These are phyloP conservation scores for Chaetomiaceae sp. DNA, from an alignment of 2,329 filamentous ascomycete genomes.

Conservation along the genomic window DNA sequence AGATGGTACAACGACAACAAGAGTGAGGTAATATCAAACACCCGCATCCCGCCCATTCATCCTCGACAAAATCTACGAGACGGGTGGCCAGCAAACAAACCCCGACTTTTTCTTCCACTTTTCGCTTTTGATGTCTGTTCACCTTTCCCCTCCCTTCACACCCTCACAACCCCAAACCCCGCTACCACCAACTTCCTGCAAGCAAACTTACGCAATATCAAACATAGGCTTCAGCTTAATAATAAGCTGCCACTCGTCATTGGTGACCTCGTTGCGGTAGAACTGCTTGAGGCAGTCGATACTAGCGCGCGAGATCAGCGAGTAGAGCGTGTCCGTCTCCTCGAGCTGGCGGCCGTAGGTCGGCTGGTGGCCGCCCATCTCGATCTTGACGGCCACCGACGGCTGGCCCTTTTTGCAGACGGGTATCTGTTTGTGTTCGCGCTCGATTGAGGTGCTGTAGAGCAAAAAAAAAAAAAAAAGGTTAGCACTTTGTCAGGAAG, in stretches of 20 bases:
- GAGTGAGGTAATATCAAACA: conserved; percentile 1
- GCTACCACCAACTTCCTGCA: background rate
- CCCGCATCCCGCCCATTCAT: background rate
- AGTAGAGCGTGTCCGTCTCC: conserved; percentile 85
- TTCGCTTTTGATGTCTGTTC: background rate
- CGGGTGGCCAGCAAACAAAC: background rate
- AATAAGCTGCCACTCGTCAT: conserved; percentile 92
- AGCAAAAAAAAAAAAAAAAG: background rate
- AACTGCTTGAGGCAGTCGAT: conserved; percentile 97
- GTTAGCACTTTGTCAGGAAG: conserved; percentile 27
- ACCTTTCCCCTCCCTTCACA: background rate
- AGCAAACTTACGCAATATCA: conserved; percentile 70
- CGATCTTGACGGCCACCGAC: conserved; percentile 97
- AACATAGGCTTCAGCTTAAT: conserved; percentile 94
- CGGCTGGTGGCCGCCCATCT: conserved; percentile 86
- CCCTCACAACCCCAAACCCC: background rate
- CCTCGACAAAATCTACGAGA: background rate
- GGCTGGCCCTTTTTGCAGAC: conserved; percentile 95
- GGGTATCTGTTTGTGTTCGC: conserved; percentile 91
- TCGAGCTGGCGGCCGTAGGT: conserved; percentile 93
- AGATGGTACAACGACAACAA: conserved; percentile 2
- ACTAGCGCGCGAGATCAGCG: conserved; percentile 75
- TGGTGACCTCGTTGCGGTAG: conserved; percentile 79
- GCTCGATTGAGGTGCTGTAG: conserved; percentile 86
- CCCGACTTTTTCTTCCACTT: background rate